Percentiles rank a stretch among this genome's conserved stretches.
These are phyloP conservation scores for Cyclostephanos tholiformis DNA, from an alignment of 108 stramenopile species.

Conservation along the genomic window DNA sequence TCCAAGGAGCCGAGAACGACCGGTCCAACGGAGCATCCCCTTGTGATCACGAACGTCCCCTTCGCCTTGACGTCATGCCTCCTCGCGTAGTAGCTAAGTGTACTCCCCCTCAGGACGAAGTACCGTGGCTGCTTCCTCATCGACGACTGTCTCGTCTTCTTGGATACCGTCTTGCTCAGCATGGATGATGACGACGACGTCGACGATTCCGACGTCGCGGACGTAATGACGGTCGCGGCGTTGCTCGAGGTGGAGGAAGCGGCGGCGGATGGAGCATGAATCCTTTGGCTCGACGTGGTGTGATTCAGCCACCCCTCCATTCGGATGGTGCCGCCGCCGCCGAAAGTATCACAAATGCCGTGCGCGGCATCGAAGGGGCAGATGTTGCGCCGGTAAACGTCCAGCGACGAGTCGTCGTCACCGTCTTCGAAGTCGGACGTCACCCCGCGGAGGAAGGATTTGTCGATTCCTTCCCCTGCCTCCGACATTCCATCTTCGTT, in stretches of 20 bases:
- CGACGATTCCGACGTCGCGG: not conserved
- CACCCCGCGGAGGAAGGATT: too few species aligned
- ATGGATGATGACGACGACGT: not conserved
- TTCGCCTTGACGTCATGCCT: conserved; percentile 50
- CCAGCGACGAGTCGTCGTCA: conserved; percentile 31
- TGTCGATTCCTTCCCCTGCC: not conserved
- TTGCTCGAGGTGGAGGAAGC: not conserved
- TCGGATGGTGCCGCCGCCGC: conserved; percentile 17
- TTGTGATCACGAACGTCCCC: conserved; percentile 48
- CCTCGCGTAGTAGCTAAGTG: conserved; percentile 45
- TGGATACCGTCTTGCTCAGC: conserved; percentile 24
- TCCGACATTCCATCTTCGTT: not conserved
- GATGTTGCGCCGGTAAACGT: conserved; percentile 17
- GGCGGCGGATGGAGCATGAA: not conserved
- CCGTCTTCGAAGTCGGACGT: conserved; percentile 7
- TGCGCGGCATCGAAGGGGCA: not conserved
- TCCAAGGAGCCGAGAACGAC: conserved; percentile 40
- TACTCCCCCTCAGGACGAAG: conserved; percentile 45
- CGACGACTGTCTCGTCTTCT: not conserved
- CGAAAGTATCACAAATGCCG: not conserved
- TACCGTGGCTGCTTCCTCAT: conserved; percentile 31
- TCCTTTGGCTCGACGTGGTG: conserved; percentile 17
- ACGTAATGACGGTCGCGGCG: not conserved
- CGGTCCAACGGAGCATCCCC: conserved; percentile 41
- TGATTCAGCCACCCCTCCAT: conserved; percentile 47